These are phyloP conservation scores for Aspergillus luchuensis DNA, from an alignment of 2,329 filamentous ascomycete species.

Conservation along the genomic window DNA sequence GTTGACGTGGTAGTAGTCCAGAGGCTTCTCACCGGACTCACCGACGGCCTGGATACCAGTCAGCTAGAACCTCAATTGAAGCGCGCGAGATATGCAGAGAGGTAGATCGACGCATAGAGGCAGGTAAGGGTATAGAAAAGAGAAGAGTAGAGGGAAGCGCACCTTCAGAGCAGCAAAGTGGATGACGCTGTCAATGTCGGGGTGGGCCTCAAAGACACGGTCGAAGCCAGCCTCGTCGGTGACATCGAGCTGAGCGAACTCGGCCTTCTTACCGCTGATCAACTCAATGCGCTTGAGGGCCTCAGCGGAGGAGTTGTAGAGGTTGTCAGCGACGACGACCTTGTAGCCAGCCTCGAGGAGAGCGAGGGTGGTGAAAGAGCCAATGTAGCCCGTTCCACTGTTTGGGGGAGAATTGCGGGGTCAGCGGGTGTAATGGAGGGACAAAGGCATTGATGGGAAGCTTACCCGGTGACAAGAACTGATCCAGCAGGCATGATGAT, in stretches of 20 bases:
- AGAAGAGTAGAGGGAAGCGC: constrained; percentile 16
- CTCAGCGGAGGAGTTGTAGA: constrained; percentile 95
- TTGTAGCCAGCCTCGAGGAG: constrained; percentile 94
- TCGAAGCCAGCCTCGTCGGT: constrained; percentile 83
- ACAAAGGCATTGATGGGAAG: constrained; percentile 10
- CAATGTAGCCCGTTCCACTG: constrained; percentile 98
- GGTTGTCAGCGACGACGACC: constrained; percentile 92
- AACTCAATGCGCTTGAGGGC: constrained; percentile 93
- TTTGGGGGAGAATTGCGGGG: constrained; percentile 20
- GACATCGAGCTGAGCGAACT: constrained; percentile 83
- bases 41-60: constrained; percentile 72
- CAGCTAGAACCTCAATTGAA: neutral
- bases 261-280: constrained; percentile 82
- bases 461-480: constrained; percentile 89
- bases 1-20: constrained; percentile 98
- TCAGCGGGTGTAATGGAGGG: constrained; percentile 11
- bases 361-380: constrained; percentile 90
- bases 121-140: too few relatives aligned
- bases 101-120: too few relatives aligned
- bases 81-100: neutral
- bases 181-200: constrained; percentile 95
- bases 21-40: constrained; percentile 87
- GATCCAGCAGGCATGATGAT: constrained; percentile 82
- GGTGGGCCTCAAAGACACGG: constrained; percentile 83
- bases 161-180: constrained; percentile 98